Percentiles rank a stretch among this genome's conserved stretches.
These are phyloP conservation scores for Solanum medicagineum DNA, from an alignment of 257 asterid species.

Conservation along the genomic window DNA sequence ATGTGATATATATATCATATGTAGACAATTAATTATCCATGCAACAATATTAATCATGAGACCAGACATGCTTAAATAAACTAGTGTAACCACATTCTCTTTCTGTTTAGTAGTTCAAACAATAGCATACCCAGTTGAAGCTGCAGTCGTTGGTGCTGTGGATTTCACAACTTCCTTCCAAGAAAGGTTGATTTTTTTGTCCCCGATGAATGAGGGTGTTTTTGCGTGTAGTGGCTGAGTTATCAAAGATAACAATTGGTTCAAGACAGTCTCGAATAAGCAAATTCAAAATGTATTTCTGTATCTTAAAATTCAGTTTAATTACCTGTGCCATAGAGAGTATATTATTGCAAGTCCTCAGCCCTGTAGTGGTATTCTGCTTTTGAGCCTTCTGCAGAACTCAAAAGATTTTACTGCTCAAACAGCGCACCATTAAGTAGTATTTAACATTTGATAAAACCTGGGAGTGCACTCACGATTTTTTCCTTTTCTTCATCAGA, in stretches of 20 bases:
- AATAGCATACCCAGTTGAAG: slow-evolving; percentile 46
- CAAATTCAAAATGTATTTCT: neutral
- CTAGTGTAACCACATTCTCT: neutral
- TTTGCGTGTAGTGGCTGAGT: slow-evolving; percentile 71
- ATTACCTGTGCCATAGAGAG: slow-evolving; percentile 74
- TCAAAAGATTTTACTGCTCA: neutral
- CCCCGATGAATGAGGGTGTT: slow-evolving; percentile 76
- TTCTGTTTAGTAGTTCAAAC: neutral
- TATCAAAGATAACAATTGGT: neutral
- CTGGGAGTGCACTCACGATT: slow-evolving; percentile 43
- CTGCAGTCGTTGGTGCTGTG: slow-evolving; percentile 26
- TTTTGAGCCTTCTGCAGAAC: slow-evolving; percentile 54
- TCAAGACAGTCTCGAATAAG: neutral
- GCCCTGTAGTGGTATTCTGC: slow-evolving; percentile 62
- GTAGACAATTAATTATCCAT: neutral
- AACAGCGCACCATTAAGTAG: neutral
- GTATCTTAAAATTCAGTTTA: neutral
- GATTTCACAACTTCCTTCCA: slow-evolving; percentile 73
- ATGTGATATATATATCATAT: neutral
- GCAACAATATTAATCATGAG: neutral
- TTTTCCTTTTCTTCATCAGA: slow-evolving; percentile 73
- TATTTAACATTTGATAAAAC: neutral
- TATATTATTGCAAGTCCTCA: slow-evolving; percentile 81
- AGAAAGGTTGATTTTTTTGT: slow-evolving; percentile 61
- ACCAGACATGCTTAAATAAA: neutral